Conservation (phyloP, 1,284 basidiomycete genomes). For the Phlebopus sp. region DNA sequence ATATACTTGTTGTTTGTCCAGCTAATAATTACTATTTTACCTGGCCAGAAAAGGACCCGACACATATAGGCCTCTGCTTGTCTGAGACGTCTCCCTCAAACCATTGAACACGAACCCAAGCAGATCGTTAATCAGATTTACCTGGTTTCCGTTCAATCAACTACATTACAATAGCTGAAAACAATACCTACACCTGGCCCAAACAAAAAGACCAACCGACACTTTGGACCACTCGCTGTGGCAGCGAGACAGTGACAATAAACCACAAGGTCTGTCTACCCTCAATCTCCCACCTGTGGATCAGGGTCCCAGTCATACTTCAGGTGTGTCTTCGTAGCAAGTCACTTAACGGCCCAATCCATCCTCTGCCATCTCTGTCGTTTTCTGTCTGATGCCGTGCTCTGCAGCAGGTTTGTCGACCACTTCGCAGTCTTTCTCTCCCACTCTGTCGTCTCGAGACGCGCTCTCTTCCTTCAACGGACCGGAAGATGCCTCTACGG, state of each 20-base stretch:
- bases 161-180: background rate
- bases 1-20: background rate
- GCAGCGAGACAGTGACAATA: conserved; percentile 13
- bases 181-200: background rate
- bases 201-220: conserved; percentile 2
- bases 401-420: conserved; percentile 19
- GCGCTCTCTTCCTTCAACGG: conserved; percentile 30
- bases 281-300: conserved; percentile 14
- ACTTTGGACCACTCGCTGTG: conserved; percentile 11
- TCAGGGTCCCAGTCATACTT: conserved; percentile 8
- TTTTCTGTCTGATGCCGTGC: background rate
- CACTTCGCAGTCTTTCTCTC: conserved; percentile 17
- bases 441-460: conserved; percentile 31
- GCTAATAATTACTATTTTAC: background rate
- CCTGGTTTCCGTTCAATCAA: background rate
- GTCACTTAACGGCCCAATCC: background rate
- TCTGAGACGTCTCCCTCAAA: background rate
- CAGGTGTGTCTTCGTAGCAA: conserved; percentile 12
- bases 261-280: conserved; percentile 9
- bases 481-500: conserved; percentile 27
- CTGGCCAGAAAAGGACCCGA: conserved; percentile 4
- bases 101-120: background rate
- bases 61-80: conserved; percentile 1
- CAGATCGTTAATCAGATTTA: background rate
- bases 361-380: background rate